Conservation (phyloP, 2,329 filamentous ascomycete genomes). For the Alternaria postmessia region DNA sequence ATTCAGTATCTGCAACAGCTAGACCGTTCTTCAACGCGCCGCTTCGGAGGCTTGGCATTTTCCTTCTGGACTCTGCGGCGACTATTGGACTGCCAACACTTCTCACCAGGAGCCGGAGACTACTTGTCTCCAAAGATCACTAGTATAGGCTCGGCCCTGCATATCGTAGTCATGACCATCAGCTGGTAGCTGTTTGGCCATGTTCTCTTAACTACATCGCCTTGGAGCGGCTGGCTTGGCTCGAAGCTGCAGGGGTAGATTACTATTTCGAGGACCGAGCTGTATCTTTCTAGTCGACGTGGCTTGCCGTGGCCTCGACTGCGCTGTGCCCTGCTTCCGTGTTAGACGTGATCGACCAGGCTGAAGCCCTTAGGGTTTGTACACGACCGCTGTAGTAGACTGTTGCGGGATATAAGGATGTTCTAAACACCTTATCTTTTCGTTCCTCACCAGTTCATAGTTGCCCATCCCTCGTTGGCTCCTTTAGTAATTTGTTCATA, state of each 20-base stretch:
- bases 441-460: neutral
- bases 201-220: neutral
- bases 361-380: neutral
- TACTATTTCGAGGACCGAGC: conserved; percentile 6
- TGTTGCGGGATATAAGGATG: conserved; percentile 8
- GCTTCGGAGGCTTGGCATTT: neutral
- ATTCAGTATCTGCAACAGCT: neutral
- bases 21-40: neutral
- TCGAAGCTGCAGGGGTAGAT: conserved; percentile 3
- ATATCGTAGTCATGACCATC: neutral
- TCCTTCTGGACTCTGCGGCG: neutral
- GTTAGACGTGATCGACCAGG: neutral
- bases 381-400: neutral
- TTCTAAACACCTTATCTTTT: neutral
- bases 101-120: neutral
- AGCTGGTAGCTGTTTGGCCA: conserved; percentile 4
- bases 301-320: conserved; percentile 5
- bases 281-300: neutral
- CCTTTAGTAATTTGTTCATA: neutral
- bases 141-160: neutral
- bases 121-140: neutral
- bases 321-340: neutral
- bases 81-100: neutral
- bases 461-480: neutral
- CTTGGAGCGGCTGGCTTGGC: neutral